Percentiles rank a stretch among this genome's conserved stretches.
phyloP scores from a whole-genome alignment of 2,329 filamentous ascomycete species.

The Zasmidium cellare region DNA sequence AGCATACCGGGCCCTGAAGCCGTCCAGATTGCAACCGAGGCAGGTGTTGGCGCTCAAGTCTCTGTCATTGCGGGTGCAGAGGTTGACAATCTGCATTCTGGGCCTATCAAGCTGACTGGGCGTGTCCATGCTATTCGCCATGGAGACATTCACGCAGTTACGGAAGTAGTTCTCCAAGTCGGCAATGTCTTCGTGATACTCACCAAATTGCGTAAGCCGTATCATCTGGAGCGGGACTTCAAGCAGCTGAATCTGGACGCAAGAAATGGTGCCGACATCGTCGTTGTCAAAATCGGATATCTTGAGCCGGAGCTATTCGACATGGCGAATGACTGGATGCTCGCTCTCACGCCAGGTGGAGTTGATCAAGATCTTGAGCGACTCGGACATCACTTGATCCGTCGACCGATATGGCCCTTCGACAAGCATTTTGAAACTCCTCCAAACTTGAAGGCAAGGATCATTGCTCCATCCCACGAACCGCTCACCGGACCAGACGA shows the following conservation, averaged over 20 bases:
- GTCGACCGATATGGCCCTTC: slow-evolving; percentile 24
- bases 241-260: slow-evolving; percentile 15
- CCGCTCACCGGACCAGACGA: slow-evolving; percentile 3
- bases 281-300: slow-evolving; percentile 26
- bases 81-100: slow-evolving; percentile 19
- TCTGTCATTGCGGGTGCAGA: slow-evolving; percentile 20
- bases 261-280: slow-evolving; percentile 15
- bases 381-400: slow-evolving; percentile 18
- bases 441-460: slow-evolving; percentile 17
- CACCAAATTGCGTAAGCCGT: slow-evolving; percentile 24
- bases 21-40: slow-evolving; percentile 11
- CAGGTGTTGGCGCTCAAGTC: slow-evolving; percentile 16
- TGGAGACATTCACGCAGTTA: slow-evolving; percentile 17
- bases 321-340: slow-evolving; percentile 24
- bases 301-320: slow-evolving; percentile 24
- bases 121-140: slow-evolving; percentile 15
- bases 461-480: slow-evolving; percentile 13
- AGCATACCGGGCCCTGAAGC: slow-evolving; percentile 21
- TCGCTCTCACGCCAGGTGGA: slow-evolving; percentile 23
- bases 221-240: slow-evolving; percentile 23
- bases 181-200: slow-evolving; percentile 22
- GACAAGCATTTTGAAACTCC: slow-evolving; percentile 9
- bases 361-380: slow-evolving; percentile 22
- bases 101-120: slow-evolving; percentile 21
- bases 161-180: slow-evolving; percentile 21